Evolutionary conservation across 306 rosid species (phyloP).

Genomic region (Inga oerstediana): DNA sequence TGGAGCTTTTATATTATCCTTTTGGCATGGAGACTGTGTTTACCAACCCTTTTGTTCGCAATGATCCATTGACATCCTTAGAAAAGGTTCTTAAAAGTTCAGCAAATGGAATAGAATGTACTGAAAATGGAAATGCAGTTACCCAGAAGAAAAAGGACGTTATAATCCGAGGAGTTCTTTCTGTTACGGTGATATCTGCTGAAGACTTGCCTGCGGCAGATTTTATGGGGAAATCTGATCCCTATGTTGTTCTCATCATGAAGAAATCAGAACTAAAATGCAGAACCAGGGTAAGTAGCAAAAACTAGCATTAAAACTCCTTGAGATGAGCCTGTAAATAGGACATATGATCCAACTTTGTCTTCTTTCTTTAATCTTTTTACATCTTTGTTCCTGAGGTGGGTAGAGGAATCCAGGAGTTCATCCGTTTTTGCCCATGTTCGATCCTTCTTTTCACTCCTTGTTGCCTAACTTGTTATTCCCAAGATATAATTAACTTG

Average conservation of each 20-base stretch:
- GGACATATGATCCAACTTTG: not conserved
- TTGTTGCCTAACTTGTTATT: constrained; percentile 13
- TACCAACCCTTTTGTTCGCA: constrained; percentile 75
- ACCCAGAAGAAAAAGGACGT: constrained; percentile 75
- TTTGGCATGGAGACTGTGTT: constrained; percentile 73
- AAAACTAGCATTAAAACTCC: constrained; percentile 14
- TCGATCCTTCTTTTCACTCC: constrained; percentile 15
- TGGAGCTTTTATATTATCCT: constrained; percentile 93
- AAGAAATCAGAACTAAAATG: constrained; percentile 83
- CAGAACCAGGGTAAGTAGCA: constrained; percentile 77
- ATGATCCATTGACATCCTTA: constrained; percentile 75
- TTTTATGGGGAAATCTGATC: constrained; percentile 92
- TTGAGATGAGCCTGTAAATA: constrained; percentile 8
- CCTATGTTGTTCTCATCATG: constrained; percentile 78
- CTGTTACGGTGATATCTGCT: constrained; percentile 85
- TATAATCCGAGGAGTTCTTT: constrained; percentile 89
- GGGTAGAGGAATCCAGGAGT: constrained; percentile 26
- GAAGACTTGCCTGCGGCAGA: constrained; percentile 92
- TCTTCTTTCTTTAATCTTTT: constrained; percentile 6
- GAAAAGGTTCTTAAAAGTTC: constrained; percentile 79
- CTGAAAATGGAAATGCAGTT: constrained; percentile 61
- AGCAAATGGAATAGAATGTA: constrained; percentile 62
- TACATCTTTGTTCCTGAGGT: constrained; percentile 27
- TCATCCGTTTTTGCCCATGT: constrained; percentile 1
- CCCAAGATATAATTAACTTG: constrained; percentile 14